Evolutionary conservation across 371 early-diverging fungal genomes (phyloP), one percentile per base, ranked within the genome.

Genomic region (Basidiobolus meristosporus): DNA sequence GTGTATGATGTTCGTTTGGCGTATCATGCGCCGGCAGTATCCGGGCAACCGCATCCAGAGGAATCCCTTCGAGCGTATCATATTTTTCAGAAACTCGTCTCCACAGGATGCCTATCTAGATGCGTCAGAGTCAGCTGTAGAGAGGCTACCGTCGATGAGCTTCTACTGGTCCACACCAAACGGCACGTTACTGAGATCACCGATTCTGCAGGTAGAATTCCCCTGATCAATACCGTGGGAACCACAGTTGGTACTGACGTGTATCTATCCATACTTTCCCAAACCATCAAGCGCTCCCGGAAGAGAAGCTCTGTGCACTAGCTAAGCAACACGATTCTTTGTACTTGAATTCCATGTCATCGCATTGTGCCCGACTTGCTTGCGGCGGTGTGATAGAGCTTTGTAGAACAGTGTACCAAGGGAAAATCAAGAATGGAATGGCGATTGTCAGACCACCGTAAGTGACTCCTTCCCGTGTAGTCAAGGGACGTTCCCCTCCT

Each of bases 381-480:
- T 78, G 78, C 11, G 84, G 84, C 17, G 81, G 82, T 36, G 65
- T 82, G 7, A 66, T 88, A 37, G 67, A 79, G 22, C 54, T 79
- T 2, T 72, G 82, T 39, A 57, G 63, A 17, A 72, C 73, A 9
- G 80, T 92, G 0, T 66, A 67, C 7, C 41, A 34, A 0, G 70
- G 77, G 20, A 47, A 57, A 28, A 59, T 88, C 7, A 46, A 59
- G 11, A 82, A 84, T 50, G 89, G 82, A 1, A 61, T 92, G 47
- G 90, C 90, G 1, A 70, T 88, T 36, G 69, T 89, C 33, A 59
- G 90, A 44, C 85, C 83, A 7, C 86, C 86, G 9, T 43, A 43
- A 43, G 10, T 20, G 12, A 18, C 18, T 10, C 12, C 7, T 16
- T 28, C 7, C 7, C 4, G 16, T n/a, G 7, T 38, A 28, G 10